phyloP scores from a whole-genome alignment of 805 yeast genomes.

The Suhomyces pyralidae region DNA sequence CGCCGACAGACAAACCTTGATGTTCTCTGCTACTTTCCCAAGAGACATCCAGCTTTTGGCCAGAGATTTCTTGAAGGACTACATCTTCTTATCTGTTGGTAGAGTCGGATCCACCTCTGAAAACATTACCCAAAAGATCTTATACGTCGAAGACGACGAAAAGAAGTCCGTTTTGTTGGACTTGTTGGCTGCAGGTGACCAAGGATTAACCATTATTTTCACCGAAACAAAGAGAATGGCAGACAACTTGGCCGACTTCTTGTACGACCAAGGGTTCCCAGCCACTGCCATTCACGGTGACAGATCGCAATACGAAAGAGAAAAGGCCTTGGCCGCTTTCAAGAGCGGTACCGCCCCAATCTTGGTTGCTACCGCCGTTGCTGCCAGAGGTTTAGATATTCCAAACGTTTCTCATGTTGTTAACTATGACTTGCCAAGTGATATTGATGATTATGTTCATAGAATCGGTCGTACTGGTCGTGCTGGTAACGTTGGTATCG shows the following conservation, averaged over 20 bases:
- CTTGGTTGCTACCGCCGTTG: conserved; percentile 98
- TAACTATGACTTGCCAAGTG: conserved; percentile 95
- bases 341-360: conserved; percentile 89
- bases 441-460: conserved; percentile 97
- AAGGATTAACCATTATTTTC: conserved; percentile 87
- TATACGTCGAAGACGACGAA: conserved; percentile 93
- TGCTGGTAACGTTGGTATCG: conserved; percentile 99
- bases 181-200: conserved; percentile 69
- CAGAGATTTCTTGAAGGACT: conserved; percentile 92
- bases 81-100: conserved; percentile 95
- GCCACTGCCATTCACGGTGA: conserved; percentile 99
- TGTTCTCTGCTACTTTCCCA: conserved; percentile 99
- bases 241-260: conserved; percentile 88
- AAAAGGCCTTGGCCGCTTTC: conserved; percentile 92
- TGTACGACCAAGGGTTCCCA: conserved; percentile 84
- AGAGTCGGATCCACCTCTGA: conserved; percentile 99
- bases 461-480: conserved; percentile 99
- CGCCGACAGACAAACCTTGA: conserved; percentile 87
- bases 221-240: conserved; percentile 99
- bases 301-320: conserved; percentile 97
- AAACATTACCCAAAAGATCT: conserved; percentile 91
- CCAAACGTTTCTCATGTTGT: conserved; percentile 98
- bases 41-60: conserved; percentile 96
- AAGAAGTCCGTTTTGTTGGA: conserved; percentile 86
- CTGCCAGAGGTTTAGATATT: conserved; percentile 99